Evolutionary conservation across 768 basidiomycete species (phyloP).

Genomic region (Leucocoprinus leucothites): DNA sequence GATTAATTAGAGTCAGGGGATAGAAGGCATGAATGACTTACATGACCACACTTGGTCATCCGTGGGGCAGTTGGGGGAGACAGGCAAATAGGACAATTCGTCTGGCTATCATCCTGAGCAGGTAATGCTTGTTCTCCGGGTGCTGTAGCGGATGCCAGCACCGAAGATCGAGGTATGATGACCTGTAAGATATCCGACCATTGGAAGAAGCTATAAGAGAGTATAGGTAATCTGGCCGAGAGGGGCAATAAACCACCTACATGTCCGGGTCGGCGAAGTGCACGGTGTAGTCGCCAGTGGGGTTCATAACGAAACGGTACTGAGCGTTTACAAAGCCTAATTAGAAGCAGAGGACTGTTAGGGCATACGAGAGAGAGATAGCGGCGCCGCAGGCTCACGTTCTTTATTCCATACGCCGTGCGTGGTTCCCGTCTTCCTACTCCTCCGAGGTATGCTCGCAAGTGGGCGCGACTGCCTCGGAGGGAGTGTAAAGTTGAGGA

Average conservation of each 20-base stretch:
- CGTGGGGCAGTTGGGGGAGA: conserved; percentile 86
- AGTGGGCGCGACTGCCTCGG: conserved; percentile 70
- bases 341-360: neutral
- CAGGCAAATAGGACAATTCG: conserved; percentile 92
- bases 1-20: conserved; percentile 14
- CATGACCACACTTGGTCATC: conserved; percentile 98
- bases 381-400: conserved; percentile 52
- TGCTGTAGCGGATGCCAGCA: conserved; percentile 61
- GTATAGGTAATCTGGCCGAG: conserved; percentile 12
- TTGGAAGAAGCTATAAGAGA: conserved; percentile 73
- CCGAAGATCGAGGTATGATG: conserved; percentile 82
- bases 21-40: conserved; percentile 39
- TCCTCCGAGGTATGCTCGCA: conserved; percentile 65
- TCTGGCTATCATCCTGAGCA: conserved; percentile 55
- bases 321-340: conserved; percentile 94
- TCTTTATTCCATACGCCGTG: conserved; percentile 87
- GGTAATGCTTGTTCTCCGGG: conserved; percentile 30
- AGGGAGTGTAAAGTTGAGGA: conserved; percentile 92
- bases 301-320: conserved; percentile 94
- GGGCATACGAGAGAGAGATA: conserved; percentile 18
- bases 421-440: conserved; percentile 60
- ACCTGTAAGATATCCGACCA: conserved; percentile 97
- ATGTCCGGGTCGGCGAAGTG: conserved; percentile 98
- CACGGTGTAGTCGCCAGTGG: conserved; percentile 85
- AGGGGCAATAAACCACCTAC: conserved; percentile 40